Base-by-base conservation (phyloP, 1,284 basidiomycete genomes). In the Malassezia restricta region DNA sequence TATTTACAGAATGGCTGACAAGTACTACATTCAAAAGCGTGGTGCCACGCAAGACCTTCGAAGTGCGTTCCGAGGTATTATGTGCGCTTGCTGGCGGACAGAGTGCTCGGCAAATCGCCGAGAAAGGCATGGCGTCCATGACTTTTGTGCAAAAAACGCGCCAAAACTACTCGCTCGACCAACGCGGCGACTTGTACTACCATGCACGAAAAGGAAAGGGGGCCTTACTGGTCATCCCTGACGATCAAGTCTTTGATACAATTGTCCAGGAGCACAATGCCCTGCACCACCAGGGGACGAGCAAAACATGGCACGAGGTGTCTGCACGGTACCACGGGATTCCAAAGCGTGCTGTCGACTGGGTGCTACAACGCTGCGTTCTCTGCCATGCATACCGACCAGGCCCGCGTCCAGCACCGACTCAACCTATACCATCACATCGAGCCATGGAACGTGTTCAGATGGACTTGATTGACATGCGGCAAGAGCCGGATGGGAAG, bases 381-480 rank as follows among this genome's bases (percentile, higher is more conserved):
- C 28, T 48, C 11, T 48, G 47, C 39, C 38, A 48, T 40, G 6
- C 27, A 24, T 38, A 48, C 8, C 8, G 39, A 6, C 24, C 37
- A 1, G 39, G 39, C 6, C 37, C 47, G 12, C 47, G 47, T 11
- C 38, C 47, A 5, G 39, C 39, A 12, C 39, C 39, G 8, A 30
- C 24, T 27, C 37, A 40, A 15, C 37, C 37, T n/a, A 48, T 48
- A 17, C 20, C 29, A 12, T 48, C 47, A 11, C 30, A 40, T 11
- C 28, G 40, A 6, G 38, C 32, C 29, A 48, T 48, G 47, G 47
- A 48, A 30, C 27, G 47, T 8, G 47, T 48, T 7, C 47, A 48
- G 47, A 48, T 48, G 47, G 47, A 48, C 39, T 29, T 48, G 9
- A 48, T 48, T 33, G 47, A 48, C 31, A 48, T 48, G 47, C 47